Conservation (phyloP, 73 alveolate species). For the Effrenium voratum region DNA sequence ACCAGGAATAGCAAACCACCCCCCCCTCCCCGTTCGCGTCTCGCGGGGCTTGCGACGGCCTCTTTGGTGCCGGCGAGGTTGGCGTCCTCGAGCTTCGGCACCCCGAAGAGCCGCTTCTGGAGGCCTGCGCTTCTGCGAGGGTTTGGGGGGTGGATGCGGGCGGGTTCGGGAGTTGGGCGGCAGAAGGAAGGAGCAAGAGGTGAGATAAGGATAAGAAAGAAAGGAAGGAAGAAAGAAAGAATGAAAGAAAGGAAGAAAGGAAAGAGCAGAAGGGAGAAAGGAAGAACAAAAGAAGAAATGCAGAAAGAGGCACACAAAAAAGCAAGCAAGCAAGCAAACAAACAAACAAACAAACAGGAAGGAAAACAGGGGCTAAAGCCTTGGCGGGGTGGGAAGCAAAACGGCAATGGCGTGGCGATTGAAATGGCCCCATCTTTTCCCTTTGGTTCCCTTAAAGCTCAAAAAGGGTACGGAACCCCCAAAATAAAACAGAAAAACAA, state of each 20-base stretch:
- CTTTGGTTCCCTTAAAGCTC: no score
- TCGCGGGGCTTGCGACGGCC: constrained; percentile 14
- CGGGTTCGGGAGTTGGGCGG: neutral
- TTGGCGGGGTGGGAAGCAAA: no score
- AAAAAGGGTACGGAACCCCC: no score
- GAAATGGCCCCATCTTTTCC: no score
- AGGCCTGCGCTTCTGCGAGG: constrained; percentile 48
- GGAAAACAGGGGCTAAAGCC: no score
- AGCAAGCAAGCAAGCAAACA: no score
- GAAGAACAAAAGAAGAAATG: neutral
- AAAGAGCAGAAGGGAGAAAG: neutral
- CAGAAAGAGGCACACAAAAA: no score
- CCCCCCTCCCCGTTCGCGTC: no score
- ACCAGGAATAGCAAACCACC: no score
- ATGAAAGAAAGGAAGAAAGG: neutral
- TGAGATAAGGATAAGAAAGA: neutral
- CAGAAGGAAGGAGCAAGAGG: neutral
- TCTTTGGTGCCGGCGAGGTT: constrained; percentile 98
- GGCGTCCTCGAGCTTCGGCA: constrained; percentile 99
- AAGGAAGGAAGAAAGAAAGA: neutral
- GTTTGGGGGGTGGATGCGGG: neutral
- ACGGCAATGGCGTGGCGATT: no score
- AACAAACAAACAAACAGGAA: no score
- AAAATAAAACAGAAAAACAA: no score
- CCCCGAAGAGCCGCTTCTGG: constrained; percentile 97